Base-by-base conservation (phyloP, 2,329 filamentous ascomycete species). In the Ascochyta viciae-villosae region DNA sequence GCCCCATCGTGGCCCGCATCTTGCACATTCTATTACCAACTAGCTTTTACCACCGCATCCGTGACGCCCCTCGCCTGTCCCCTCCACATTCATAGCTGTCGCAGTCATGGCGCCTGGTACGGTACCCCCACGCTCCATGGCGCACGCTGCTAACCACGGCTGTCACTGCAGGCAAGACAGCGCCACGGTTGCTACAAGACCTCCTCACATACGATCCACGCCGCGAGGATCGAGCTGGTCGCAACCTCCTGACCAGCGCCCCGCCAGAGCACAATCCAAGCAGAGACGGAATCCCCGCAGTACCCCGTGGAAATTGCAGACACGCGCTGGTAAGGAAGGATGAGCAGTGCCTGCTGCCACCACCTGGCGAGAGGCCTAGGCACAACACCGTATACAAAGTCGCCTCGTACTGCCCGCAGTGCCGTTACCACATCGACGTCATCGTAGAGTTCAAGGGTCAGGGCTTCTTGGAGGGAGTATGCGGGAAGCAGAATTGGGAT, bases 361-460 rank as follows among this genome's bases (percentile, higher is more conserved):
- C 71, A 10, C 70, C 77, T 10, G 80, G 82, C 52, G 68, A 74
- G 27, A 66, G 73, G 29, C 71, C 76, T 33, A 71, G 75, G 55
- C 61, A 62, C 29, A 57, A 71, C 6, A 80, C 80, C 3, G 68
- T 79, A 42, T 86, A 84, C 68, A 85, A 81, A 62, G 78, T 88
- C 26, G 83, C 87, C 15, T 81, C 86, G 3, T 81, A 86, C 61
- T 91, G 88, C 73, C 75, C 79, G 52, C 79, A 78, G 56, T 91
- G 88, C 69, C 83, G 85, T 47, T 80, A 81, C 66, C 87, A 90
- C 73, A 76, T 89, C 39, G 81, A 86, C 61, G 69, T 90, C 22
- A 75, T 76, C 10, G 79, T 88, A 31, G 80, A 83, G 56, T 85
- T 83, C 62, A 77, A 76, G 24, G 65, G 67, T 12, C 70, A 77